Base-by-base conservation (phyloP, 1,284 basidiomycete species). In the Pascua guehoae region DNA sequence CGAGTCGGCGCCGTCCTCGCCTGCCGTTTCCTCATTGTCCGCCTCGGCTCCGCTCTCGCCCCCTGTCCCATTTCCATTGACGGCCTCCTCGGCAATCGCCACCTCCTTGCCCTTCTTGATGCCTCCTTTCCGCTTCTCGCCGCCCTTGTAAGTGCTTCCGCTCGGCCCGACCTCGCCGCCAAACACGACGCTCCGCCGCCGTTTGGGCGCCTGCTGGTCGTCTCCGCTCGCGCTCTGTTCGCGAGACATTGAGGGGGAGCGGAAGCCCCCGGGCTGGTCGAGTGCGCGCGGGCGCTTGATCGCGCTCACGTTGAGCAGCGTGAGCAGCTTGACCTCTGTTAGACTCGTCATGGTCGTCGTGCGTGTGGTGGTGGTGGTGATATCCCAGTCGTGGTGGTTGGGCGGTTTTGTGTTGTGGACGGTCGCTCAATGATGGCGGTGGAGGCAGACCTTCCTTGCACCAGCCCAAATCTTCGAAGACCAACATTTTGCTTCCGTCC, bases 291-390 rank as follows among this genome's bases (percentile, higher is more conserved):
- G 74, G 61, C 81, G 76, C 70, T 86, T 80, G 37, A 79, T 84
- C 0, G 92, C 89, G 49, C 89, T 91, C 2, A 97, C 91, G 75
- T 99, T 98, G 37, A 98, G 82, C 1, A 98, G 84, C 0, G 96
- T 98, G 42, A 98, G 78, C 2, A 98, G 85, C 61, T 87, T 87
- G 62, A 79, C 62, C 50, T 77, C 71, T 46, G 88, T 88, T 2
- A 85, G 87, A n/a, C 86, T 84, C 10, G 81, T 78, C 66, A 74
- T 66, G 50, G 46, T 57, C 40, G 47, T 16, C 24, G 16, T 49
- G 47, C 47, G 17, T 48, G 49, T 41, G 12, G 42, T 39, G 24
- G 37, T 10, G 45, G 47, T 38, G 49, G 12, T 10, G n/a, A 40
- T 40, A 37, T 38, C 8, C 11, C 41, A 15, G 15, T 16, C 40